phyloP scores from a whole-genome alignment of 495 filamentous ascomycete genomes.

The Trichocladium uniseriatum region DNA sequence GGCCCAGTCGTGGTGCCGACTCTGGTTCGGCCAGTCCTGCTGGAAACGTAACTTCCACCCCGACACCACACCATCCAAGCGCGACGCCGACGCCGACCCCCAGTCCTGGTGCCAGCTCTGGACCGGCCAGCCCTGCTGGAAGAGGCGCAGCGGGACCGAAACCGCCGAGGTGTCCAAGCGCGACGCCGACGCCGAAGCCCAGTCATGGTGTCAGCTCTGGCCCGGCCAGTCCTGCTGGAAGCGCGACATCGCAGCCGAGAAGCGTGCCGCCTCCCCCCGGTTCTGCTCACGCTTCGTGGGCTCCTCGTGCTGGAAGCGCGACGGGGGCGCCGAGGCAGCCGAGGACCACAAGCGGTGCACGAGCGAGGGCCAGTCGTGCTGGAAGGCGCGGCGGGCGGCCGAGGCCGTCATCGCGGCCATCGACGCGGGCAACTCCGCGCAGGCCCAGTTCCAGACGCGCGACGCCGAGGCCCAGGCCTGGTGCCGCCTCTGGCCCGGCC shows the following conservation, averaged over 20 bases:
- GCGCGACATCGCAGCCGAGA: neutral
- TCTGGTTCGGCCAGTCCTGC: slow-evolving; percentile 26
- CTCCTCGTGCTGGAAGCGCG: slow-evolving; percentile 9
- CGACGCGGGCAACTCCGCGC: slow-evolving; percentile 11
- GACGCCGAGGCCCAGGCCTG: slow-evolving; percentile 12
- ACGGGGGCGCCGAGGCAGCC: slow-evolving; percentile 1
- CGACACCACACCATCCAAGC: slow-evolving; percentile 10
- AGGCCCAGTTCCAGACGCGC: slow-evolving; percentile 10
- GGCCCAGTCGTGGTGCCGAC: slow-evolving; percentile 15
- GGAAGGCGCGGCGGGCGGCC: slow-evolving; percentile 28
- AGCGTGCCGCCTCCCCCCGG: neutral
- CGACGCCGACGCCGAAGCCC: neutral
- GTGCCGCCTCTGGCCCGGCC: slow-evolving; percentile 3
- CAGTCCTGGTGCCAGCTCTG: slow-evolving; percentile 11
- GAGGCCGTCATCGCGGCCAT: slow-evolving; percentile 27
- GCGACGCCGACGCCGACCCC: slow-evolving; percentile 10
- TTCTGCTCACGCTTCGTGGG: slow-evolving; percentile 8
- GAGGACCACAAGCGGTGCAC: slow-evolving; percentile 21
- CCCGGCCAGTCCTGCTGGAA: slow-evolving; percentile 11
- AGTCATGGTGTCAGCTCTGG: slow-evolving; percentile 1
- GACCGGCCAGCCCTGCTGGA: slow-evolving; percentile 23
- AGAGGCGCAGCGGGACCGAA: slow-evolving; percentile 5
- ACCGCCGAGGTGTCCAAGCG: neutral
- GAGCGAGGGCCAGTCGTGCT: slow-evolving; percentile 25
- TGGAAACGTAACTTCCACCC: slow-evolving; percentile 17